Evolutionary conservation across 2,329 filamentous ascomycete species (phyloP), one percentile per base, ranked within the genome.

Genomic region (Leptographium radiaticola): DNA sequence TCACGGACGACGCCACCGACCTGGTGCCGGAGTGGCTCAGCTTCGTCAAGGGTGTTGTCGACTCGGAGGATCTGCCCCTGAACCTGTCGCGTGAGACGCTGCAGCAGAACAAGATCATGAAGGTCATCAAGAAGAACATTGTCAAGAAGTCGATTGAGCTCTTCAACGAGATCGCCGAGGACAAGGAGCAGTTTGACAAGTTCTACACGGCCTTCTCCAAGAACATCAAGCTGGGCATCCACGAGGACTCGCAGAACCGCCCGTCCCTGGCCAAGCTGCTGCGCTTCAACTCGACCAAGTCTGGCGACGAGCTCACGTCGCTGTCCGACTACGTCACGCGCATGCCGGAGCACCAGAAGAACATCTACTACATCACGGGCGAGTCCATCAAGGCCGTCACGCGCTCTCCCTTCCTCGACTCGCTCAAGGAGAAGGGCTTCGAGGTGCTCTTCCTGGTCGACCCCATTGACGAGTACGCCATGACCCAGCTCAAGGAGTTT

Each of bases 51-150:
- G 93, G 93, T 86, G 93, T 98, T 66, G 93, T 98, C 72, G 93
- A 98, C 78, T 98, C 93, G 67, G 93, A 98, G 83, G 93, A 98
- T 73, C 87, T 98, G 59, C 93, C 93, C 65, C 87, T 98, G 73
- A 98, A 98, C 84, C 75, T 98, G 78, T 97, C 93, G 68, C 93
- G 93, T 86, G 93, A 98, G 85, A 97, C 91, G 56, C 89, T 98
- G 51, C 93, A 98, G 79, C 93, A 97, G 82, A 98, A 97, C 87
- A 97, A 97, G 89, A 98, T 98, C 81, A 97, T 97, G 93, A 97
- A 97, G 87, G 93, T 97, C 74, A 97, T 97, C 83, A 95, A 94
- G 85, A 98, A 98, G 89, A 98, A 98, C 86, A 95, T 98, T 62
- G 90, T 98, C 81, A 98, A 97, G 90, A 98, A 98, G 88, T 88